These are phyloP conservation scores for Starmerella sirachaensis DNA, from an alignment of 805 yeast species.

Conservation along the genomic window DNA sequence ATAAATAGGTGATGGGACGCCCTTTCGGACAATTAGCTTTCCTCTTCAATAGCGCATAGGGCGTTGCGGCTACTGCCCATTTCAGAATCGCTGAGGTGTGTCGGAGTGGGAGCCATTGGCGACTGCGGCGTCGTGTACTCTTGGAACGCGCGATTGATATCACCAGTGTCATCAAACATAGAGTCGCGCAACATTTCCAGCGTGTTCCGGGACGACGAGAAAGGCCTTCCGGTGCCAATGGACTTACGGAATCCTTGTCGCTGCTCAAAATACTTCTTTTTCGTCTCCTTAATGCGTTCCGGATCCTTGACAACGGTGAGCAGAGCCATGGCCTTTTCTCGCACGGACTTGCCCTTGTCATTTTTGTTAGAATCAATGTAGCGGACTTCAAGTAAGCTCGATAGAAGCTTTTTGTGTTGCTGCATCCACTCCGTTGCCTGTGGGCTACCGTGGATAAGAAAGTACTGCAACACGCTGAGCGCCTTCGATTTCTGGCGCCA, in stretches of 20 bases:
- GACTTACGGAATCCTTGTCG: conserved; percentile 26
- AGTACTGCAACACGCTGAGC: conserved; percentile 21
- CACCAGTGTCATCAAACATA: conserved; percentile 15
- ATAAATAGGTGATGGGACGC: neutral
- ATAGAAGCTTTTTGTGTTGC: conserved; percentile 7
- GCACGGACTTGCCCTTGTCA: conserved; percentile 27
- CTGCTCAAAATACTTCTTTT: conserved; percentile 22
- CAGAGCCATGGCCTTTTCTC: conserved; percentile 25
- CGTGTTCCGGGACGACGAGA: conserved; percentile 21
- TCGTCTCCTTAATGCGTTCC: conserved; percentile 23
- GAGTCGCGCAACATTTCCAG: conserved; percentile 21
- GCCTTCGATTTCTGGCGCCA: conserved; percentile 25
- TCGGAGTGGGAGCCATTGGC: neutral
- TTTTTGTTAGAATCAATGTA: conserved; percentile 21
- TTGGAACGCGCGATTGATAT: conserved; percentile 9
- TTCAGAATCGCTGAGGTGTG: conserved; percentile 1
- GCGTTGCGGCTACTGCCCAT: conserved; percentile 1
- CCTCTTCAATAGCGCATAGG: conserved; percentile 12
- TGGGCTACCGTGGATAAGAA: conserved; percentile 22
- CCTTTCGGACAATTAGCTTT: conserved; percentile 1
- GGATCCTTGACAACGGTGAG: conserved; percentile 24
- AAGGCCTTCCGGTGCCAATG: conserved; percentile 20
- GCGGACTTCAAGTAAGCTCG: conserved; percentile 10
- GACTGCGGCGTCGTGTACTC: no score
- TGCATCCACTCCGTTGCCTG: conserved; percentile 19